Evolutionary conservation across 1,284 basidiomycete species (phyloP), one percentile per base, ranked within the genome.

Genomic region (Porodaedalea pini): DNA sequence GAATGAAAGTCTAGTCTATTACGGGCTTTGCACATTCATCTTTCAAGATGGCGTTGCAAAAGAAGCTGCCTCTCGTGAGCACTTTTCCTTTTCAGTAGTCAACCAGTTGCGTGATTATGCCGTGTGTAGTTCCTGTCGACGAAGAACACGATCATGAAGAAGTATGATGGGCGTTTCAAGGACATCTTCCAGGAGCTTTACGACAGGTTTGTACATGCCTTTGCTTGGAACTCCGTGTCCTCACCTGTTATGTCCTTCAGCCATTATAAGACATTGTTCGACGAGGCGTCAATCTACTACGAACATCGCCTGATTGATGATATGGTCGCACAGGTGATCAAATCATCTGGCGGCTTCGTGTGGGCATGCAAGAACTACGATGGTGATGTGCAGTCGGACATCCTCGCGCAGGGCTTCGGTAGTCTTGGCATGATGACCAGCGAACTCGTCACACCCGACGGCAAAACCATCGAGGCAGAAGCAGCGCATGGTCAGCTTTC

Each of bases 301-400:
- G 96, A 98, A 76, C 95, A 98, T 76, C 90, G 97, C 48, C 80
- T 88, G 56, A 88, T 88, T 74, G 90, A 93, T 70, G 91, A 96
- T 76, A 96, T 97, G 94, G 95, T 98, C 47, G 96, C 96, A 3
- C 94, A 98, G 72, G 93, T 83, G 45, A 88, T 99, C 85, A 99
- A 99, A 78, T 94, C 90, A 21, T 86, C 88, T 0, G 96, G 96
- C 55, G 96, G 96, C 45, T 99, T 97, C 75, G 90, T 98, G 19
- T 97, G 94, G 95, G 96, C 96, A 3, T 88, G 86, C 73, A 98
- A 97, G 82, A 96, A 96, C 79, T 96, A 97, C 78, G 94, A 97
- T 68, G 94, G 94, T 51, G 94, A 97, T 70, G 92, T 98, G 34
- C 87, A 93, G 76, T 87, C 83, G 58, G 93, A 95, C 69, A 92